A percentile compares a stretch with the other conserved stretches of the same genome.
Conservation (phyloP, 1,284 basidiomycete genomes). For the Naganishia liquefaciens region DNA sequence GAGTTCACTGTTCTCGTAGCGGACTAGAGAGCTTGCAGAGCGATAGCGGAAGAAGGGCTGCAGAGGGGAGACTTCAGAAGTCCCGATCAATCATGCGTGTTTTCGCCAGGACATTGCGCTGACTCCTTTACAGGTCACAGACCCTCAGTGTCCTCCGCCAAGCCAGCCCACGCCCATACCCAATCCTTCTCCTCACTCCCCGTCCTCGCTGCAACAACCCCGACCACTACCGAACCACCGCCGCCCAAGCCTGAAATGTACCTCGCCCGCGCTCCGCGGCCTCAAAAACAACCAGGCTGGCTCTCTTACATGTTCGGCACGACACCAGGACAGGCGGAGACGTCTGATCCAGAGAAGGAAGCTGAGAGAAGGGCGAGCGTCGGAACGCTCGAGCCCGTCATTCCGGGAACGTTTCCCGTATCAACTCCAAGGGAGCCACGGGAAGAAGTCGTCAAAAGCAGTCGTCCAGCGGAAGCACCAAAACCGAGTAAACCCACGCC, state of each 20-base stretch:
- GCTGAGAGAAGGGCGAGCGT: slow-evolving; percentile 5
- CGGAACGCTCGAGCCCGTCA: not conserved
- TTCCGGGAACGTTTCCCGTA: slow-evolving; percentile 17
- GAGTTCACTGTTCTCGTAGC: not conserved
- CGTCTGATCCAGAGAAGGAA: slow-evolving; percentile 1
- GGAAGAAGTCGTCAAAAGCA: not conserved
- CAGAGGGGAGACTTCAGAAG: too few relatives aligned
- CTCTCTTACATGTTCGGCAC: slow-evolving; percentile 15
- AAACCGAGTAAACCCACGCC: not conserved
- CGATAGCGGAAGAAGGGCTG: not conserved
- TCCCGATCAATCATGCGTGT: too few relatives aligned
- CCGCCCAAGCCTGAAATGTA: slow-evolving; percentile 1
- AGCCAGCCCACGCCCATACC: slow-evolving; percentile 9
- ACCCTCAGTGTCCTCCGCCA: slow-evolving; percentile 11
- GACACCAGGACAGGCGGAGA: not conserved
- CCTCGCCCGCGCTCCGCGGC: slow-evolving; percentile 20
- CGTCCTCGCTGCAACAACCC: not conserved
- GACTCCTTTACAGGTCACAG: not conserved
- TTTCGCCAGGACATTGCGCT: not conserved
- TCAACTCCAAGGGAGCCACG: not conserved
- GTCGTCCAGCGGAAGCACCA: not conserved
- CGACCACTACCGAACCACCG: not conserved
- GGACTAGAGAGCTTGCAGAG: not conserved
- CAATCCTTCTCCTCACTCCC: slow-evolving; percentile 21
- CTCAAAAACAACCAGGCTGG: slow-evolving; percentile 21